These are phyloP conservation scores for Vicia faba DNA, from an alignment of 306 rosid species.

Conservation along the genomic window DNA sequence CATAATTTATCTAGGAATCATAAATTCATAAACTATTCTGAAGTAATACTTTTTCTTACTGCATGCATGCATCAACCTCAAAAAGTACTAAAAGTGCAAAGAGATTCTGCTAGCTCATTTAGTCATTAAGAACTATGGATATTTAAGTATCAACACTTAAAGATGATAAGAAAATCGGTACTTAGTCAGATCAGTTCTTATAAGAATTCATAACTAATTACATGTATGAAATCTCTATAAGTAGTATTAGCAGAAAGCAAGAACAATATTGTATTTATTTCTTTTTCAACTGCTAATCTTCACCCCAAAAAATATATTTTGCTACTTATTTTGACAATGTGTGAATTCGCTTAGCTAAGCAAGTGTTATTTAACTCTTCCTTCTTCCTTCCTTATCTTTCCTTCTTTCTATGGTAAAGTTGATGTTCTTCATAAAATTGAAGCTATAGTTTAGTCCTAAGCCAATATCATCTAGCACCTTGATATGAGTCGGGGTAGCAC, in stretches of 20 bases:
- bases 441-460: neutral
- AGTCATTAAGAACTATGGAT: neutral
- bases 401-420: slow-evolving; percentile 27
- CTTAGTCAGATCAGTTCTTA: slow-evolving; percentile 9
- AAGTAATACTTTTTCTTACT: too few relatives aligned
- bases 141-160: neutral
- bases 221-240: neutral
- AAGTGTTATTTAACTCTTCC: slow-evolving; percentile 9
- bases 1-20: too few relatives aligned
- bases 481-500: slow-evolving; percentile 56
- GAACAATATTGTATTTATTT: slow-evolving; percentile 7
- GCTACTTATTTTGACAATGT: slow-evolving; percentile 27
- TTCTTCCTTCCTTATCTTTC: neutral
- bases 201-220: neutral
- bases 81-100: neutral
- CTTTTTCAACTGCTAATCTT: slow-evolving; percentile 28
- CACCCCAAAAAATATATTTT: slow-evolving; percentile 4
- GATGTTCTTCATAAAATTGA: slow-evolving; percentile 27
- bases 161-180: neutral
- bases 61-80: neutral
- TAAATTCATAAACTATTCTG: too few relatives aligned
- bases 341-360: slow-evolving; percentile 15
- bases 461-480: slow-evolving; percentile 47
- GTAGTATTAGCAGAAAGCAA: neutral
- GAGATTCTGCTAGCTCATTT: neutral